Evolutionary conservation across 139 green algal genomes (phyloP).

Genomic region (Chlorella sorokiniana): DNA sequence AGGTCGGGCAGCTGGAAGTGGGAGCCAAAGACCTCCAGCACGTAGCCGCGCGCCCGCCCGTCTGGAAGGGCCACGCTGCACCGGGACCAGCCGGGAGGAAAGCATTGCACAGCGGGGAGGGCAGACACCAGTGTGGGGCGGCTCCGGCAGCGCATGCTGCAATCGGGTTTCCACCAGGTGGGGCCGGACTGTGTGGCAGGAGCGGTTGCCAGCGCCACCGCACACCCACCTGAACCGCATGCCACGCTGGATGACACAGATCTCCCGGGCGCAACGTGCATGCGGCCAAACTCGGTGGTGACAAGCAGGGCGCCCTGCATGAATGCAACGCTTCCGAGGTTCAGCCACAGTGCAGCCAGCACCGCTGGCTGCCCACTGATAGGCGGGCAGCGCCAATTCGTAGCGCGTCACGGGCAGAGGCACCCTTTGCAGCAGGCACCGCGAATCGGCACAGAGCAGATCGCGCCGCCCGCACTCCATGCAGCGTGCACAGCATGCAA

Average conservation of each 20-base stretch:
- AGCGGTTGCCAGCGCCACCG: too few species aligned
- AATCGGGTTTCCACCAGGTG: too few species aligned
- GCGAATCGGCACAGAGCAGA: not conserved
- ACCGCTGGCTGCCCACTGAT: too few species aligned
- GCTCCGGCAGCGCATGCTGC: too few species aligned
- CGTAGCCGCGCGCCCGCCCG: slow-evolving; percentile 74
- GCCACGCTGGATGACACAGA: slow-evolving; percentile 69
- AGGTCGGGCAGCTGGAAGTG: slow-evolving; percentile 94
- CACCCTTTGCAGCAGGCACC: too few species aligned
- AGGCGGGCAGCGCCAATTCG: too few species aligned
- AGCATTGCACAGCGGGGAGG: not conserved
- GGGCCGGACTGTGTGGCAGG: too few species aligned
- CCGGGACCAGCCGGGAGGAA: not conserved
- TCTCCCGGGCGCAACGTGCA: slow-evolving; percentile 79
- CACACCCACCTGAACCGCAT: slow-evolving; percentile 18
- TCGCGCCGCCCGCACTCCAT: not conserved
- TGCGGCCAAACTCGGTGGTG: slow-evolving; percentile 86
- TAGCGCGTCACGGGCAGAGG: too few species aligned
- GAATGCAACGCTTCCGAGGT: not conserved
- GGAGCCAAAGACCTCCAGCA: slow-evolving; percentile 89
- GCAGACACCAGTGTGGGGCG: not conserved
- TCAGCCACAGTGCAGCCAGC: too few species aligned
- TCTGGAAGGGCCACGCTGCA: slow-evolving; percentile 77
- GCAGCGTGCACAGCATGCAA: not conserved
- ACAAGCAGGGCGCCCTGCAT: slow-evolving; percentile 72